Conservation (phyloP, 805 yeast species). For the Lachancea kluyveri region DNA sequence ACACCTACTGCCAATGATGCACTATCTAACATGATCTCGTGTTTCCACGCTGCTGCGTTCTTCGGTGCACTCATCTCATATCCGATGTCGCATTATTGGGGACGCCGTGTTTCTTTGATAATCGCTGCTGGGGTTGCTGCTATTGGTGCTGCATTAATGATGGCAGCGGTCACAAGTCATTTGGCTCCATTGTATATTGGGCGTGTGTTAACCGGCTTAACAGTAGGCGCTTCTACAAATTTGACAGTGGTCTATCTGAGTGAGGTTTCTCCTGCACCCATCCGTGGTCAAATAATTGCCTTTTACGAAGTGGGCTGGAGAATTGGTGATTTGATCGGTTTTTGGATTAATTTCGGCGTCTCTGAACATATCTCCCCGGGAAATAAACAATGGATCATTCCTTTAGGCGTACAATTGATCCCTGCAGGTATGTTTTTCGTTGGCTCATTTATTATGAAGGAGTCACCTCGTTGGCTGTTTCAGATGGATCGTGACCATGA, state of each 20-base stretch:
- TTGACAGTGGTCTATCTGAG: conserved; percentile 44
- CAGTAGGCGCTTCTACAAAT: conserved; percentile 46
- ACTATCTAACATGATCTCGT: conserved; percentile 39
- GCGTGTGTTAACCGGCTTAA: conserved; percentile 45
- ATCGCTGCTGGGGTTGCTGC: conserved; percentile 37
- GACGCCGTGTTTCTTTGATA: conserved; percentile 36
- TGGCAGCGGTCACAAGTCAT: conserved; percentile 32
- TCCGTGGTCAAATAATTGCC: conserved; percentile 41
- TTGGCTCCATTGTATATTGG: conserved; percentile 47
- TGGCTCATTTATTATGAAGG: conserved; percentile 37
- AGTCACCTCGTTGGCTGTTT: conserved; percentile 42
- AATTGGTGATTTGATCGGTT: conserved; percentile 42
- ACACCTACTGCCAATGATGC: conserved; percentile 25
- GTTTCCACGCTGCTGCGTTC: conserved; percentile 48
- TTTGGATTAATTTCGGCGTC: conserved; percentile 46
- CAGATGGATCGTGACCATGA: conserved; percentile 30
- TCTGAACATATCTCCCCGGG: conserved; percentile 28
- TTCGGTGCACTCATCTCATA: conserved; percentile 41
- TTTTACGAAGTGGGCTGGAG: conserved; percentile 46
- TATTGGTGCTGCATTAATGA: conserved; percentile 39
- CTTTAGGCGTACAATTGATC: conserved; percentile 41
- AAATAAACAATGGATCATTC: conserved; percentile 41
- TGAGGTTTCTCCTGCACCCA: conserved; percentile 39
- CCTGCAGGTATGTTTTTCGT: conserved; percentile 39
- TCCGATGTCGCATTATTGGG: conserved; percentile 37